A percentile compares a stretch with the other conserved stretches of the same genome.
phyloP scores from a whole-genome alignment of 2,329 filamentous ascomycete species.

The Teratosphaeria zuluensis region DNA sequence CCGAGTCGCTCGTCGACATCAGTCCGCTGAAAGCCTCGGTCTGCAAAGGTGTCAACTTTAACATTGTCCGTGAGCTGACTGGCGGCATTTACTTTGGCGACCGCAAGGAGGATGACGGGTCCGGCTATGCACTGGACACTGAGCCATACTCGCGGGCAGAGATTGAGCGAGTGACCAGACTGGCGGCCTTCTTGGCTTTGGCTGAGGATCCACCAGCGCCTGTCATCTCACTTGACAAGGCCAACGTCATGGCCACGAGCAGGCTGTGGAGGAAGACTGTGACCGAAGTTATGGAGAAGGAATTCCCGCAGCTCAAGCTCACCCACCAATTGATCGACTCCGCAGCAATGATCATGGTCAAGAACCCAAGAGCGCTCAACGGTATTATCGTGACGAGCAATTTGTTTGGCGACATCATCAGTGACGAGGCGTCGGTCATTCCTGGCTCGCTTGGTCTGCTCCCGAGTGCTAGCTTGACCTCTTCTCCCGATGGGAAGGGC shows the following conservation, averaged over 20 bases:
- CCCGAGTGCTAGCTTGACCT: constrained; percentile 77
- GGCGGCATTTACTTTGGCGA: constrained; percentile 95
- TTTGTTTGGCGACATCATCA: constrained; percentile 91
- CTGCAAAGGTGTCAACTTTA: constrained; percentile 81
- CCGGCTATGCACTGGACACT: constrained; percentile 67
- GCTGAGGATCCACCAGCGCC: constrained; percentile 64
- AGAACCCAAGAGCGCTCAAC: constrained; percentile 80
- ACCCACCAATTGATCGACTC: constrained; percentile 89
- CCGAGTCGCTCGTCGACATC: constrained; percentile 69
- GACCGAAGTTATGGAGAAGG: constrained; percentile 70
- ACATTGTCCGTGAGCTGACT: constrained; percentile 84
- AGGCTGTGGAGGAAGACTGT: constrained; percentile 84
- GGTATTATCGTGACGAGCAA: constrained; percentile 90
- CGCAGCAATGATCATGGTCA: constrained; percentile 96
- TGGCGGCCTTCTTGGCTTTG: constrained; percentile 72
- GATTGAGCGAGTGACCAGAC: constrained; percentile 76
- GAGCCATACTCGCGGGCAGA: constrained; percentile 78
- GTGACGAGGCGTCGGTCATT: constrained; percentile 89
- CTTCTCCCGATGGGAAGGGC: constrained; percentile 74
- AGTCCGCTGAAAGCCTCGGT: constrained; percentile 82
- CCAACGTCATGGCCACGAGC: constrained; percentile 86
- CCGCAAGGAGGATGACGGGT: constrained; percentile 67
- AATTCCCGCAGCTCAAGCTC: constrained; percentile 79
- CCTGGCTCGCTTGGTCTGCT: constrained; percentile 81
- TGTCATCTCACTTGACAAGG: constrained; percentile 88